phyloP scores from a whole-genome alignment of 805 yeast species.

The Wickerhamomyces mucosus region DNA sequence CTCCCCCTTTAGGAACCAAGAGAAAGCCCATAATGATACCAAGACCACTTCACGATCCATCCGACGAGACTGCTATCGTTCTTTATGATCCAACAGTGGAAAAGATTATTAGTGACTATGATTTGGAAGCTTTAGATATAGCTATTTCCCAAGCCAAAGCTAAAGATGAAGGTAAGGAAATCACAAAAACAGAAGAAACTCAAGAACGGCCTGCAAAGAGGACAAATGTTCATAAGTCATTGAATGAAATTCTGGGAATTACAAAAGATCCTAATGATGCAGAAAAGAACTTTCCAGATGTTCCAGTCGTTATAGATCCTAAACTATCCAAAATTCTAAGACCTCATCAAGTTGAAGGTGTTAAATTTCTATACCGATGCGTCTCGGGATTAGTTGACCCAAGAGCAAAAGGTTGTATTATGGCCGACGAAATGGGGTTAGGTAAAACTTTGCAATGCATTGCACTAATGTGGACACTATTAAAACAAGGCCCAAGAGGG shows the following conservation, averaged over 20 bases:
- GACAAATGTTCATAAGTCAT: conserved; percentile 47
- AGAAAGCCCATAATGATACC: conserved; percentile 67
- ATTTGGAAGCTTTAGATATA: conserved; percentile 23
- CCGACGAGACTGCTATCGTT: conserved; percentile 88
- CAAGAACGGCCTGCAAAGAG: conserved; percentile 17
- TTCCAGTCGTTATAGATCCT: conserved; percentile 95
- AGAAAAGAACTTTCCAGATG: conserved; percentile 57
- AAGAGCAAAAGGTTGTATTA: conserved; percentile 87
- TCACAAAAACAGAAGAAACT: conserved; percentile 12
- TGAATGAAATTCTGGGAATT: conserved; percentile 77
- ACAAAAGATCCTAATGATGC: conserved; percentile 40
- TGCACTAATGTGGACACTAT: conserved; percentile 83
- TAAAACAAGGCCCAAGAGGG: conserved; percentile 80
- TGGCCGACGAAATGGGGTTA: conserved; percentile 97
- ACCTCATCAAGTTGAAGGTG: conserved; percentile 97
- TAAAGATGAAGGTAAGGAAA: conserved; percentile 19
- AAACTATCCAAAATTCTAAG: conserved; percentile 70
- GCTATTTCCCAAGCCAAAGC: conserved; percentile 20
- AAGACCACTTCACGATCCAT: conserved; percentile 89
- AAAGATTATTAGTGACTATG: conserved; percentile 19
- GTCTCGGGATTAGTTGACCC: conserved; percentile 80
- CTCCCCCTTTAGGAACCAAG: conserved; percentile 80
- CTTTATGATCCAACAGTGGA: conserved; percentile 94
- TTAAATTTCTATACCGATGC: conserved; percentile 80
- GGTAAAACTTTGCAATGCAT: conserved; percentile 90